Conservation (phyloP, 345 rosid genomes). For the Populus nigra region DNA sequence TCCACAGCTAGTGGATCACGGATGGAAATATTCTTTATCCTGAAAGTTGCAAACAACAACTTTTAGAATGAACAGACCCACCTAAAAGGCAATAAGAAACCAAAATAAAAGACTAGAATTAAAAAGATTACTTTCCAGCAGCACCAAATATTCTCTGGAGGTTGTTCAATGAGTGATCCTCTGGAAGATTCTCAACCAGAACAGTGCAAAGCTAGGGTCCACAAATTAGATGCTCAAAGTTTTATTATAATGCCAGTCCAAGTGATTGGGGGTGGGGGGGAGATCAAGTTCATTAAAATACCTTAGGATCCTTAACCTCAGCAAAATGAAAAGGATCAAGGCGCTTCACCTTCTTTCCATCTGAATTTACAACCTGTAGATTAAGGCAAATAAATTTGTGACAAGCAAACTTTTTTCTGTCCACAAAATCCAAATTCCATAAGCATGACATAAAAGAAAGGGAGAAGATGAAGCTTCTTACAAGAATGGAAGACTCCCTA, state of each 20-base stretch:
- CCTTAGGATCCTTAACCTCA: constrained; percentile 78
- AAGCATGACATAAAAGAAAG: background rate
- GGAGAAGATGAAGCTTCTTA: constrained; percentile 29
- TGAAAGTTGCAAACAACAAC: constrained; percentile 22
- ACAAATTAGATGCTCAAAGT: constrained; percentile 31
- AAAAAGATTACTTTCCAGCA: constrained; percentile 67
- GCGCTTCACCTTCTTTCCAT: constrained; percentile 85
- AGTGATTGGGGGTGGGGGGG: background rate
- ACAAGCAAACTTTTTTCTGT: background rate
- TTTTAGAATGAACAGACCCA: background rate
- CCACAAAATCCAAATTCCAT: background rate
- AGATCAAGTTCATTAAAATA: constrained; percentile 28
- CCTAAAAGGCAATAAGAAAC: background rate
- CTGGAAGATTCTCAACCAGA: constrained; percentile 90
- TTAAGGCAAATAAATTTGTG: background rate
- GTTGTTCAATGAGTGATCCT: constrained; percentile 74
- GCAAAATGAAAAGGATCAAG: constrained; percentile 50
- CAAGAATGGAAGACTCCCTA: constrained; percentile 74
- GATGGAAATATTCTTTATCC: constrained; percentile 56
- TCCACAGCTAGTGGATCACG: constrained; percentile 57
- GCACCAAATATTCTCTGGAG: constrained; percentile 57
- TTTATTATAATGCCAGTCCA: background rate
- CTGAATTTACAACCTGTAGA: constrained; percentile 64
- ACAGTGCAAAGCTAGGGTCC: constrained; percentile 71
- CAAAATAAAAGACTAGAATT: background rate